Base-by-base conservation (phyloP, 495 filamentous ascomycete genomes). In the Daldinia bambusicola region DNA sequence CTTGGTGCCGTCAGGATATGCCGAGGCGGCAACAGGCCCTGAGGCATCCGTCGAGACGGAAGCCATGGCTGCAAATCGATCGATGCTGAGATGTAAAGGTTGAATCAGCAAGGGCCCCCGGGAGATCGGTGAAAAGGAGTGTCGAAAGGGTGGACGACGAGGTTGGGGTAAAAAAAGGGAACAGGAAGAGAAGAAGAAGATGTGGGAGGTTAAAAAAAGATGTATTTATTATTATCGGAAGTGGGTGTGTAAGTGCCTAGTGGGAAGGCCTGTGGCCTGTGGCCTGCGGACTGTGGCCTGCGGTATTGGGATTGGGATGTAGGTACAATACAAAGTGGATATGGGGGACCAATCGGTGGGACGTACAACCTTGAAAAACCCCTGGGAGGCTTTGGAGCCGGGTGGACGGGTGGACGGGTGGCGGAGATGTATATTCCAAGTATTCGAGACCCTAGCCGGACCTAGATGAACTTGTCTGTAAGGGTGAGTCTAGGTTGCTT, bases 1-100 rank as follows among this genome's bases (percentile, higher is more conserved):
- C 57, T 78, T 82, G 64, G 81, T 84, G 67, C 83, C 83, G 58
- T 85, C 83, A 60, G 80, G 78, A 74, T 81, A 79, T 66, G 79
- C 78, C 74, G 78, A 63, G 37, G 74, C 74, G 67, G 74, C 76
- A 36, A 70, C 57, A 30, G 77, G 52, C 38, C 79, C 66, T 52
- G 74, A 55, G 45, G 57, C 55, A 59, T 55, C 70, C 62, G 51
- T 69, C 53, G 83, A 79, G 26, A 78, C 76, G 61, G 83, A 80
- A 67, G 83, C 82, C 83, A 84, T 85, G 77, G 76, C 63, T 51
- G 32, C 31, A n/a, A 20, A 38, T 36, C 26, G 53, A 66, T 64
- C 34, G 36, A 31, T 32, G 18, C 53, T 55, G 20, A 52, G 55
- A 57, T 58, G 13, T 57, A 34, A 40, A 55, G 56, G 64, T 68